Evolutionary conservation across 257 asterid species (phyloP).

Genomic region (Solanum clarkiae): DNA sequence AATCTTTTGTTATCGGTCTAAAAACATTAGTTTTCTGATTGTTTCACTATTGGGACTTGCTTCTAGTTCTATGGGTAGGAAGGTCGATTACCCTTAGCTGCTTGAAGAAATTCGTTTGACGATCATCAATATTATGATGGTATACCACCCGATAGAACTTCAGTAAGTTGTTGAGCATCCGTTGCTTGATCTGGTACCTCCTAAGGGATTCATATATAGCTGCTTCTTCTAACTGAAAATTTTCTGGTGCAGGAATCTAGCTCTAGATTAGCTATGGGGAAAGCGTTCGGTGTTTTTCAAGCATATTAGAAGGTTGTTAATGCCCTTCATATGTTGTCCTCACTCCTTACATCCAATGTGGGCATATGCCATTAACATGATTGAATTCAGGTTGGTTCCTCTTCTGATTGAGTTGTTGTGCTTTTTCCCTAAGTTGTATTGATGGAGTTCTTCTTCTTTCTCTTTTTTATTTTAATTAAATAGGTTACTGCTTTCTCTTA

Average conservation of each 20-base stretch:
- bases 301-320: conserved; percentile 44
- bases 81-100: conserved; percentile 83
- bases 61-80: conserved; percentile 80
- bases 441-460: no score
- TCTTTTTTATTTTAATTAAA: no score
- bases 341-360: neutral
- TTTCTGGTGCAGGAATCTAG: conserved; percentile 70
- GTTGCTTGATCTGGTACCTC: neutral
- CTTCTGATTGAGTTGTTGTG: no score
- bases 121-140: conserved; percentile 77
- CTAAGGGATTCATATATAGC: neutral
- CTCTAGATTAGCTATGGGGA: conserved; percentile 83
- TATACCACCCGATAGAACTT: conserved; percentile 76
- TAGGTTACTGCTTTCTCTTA: no score
- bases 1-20: neutral
- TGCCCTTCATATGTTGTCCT: neutral
- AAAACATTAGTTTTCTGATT: neutral
- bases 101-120: conserved; percentile 99
- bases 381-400: no score
- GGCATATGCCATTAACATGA: neutral
- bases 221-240: neutral
- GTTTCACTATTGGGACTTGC: neutral
- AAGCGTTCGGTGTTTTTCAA: conserved; percentile 57
- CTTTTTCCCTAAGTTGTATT: no score
- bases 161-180: neutral